Evolutionary conservation across 78 protist species (phyloP), one percentile per base, ranked within the genome.

Genomic region (Dictyostelium firmibasis): DNA sequence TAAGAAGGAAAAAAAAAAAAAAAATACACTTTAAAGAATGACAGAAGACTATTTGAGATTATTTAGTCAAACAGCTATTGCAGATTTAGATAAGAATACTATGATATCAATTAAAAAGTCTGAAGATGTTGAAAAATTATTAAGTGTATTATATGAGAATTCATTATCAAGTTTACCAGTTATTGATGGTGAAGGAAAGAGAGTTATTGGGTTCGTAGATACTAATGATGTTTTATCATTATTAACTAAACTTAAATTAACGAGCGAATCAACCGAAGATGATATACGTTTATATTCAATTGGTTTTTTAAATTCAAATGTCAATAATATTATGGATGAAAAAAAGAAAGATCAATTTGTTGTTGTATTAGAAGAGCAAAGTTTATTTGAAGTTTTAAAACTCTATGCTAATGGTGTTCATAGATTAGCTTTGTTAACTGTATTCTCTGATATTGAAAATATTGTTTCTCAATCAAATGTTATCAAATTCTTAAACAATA

Each of bases 181-280:
- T 1, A 67, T 85, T 4, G 70, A 85, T 14, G 29, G 67, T 3
- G 47, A 23, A 38, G 38, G 36, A n/a, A 75, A 16, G 29, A 86
- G 92, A 86, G 92, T 86, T 18, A 76, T 86, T 44, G 92, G 92
- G 20, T 86, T 86, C 33, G 84, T 86, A 10, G 92, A 86, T 86
- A 86, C 92, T 0, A 86, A 86, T 53, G 92, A 86, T 86, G 67
- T 86, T 75, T 36, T 86, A 10, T 11, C 83, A 53, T 25, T 86
- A 53, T 25, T 86, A 2, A 3, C 60, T 1, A 86, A 86, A 25
- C 4, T 85, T 4, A 50, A 16, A 50, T 50, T 50, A 50, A 7
- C 31, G 25, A 35, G 27, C 36, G 75, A 86, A 25, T 38, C 47
- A 41, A 79, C 18, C 8, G 57, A n/a, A 13, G 60, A 43, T 72